A percentile compares a stretch with the other conserved stretches of the same genome.
These are phyloP conservation scores for Mycena crocata DNA, from an alignment of 768 basidiomycete species.

Conservation along the genomic window DNA sequence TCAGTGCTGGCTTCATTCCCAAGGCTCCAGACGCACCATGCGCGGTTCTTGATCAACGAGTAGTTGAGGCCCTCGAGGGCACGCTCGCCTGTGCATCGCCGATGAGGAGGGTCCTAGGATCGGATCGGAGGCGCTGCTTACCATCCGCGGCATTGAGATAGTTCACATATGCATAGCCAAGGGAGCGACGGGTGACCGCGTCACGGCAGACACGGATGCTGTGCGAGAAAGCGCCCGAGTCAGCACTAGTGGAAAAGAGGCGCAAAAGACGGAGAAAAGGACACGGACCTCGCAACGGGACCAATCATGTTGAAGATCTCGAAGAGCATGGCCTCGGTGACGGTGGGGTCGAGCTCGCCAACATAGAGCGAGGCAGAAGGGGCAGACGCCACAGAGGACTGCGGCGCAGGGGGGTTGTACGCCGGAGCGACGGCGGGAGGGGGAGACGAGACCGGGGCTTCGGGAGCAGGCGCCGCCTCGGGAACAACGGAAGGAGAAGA, in stretches of 20 bases:
- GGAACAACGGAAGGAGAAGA: constrained; percentile 67
- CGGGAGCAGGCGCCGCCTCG: constrained; percentile 65
- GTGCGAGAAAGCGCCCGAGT: constrained; percentile 23
- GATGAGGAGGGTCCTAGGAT: constrained; percentile 19
- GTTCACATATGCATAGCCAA: constrained; percentile 99
- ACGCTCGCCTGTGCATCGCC: constrained; percentile 78
- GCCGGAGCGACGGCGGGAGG: constrained; percentile 63
- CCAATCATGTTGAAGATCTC: constrained; percentile 99
- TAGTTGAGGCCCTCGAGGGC: constrained; percentile 99
- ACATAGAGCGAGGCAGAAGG: constrained; percentile 97
- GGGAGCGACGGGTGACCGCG: constrained; percentile 98
- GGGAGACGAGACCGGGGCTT: constrained; percentile 58
- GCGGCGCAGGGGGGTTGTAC: constrained; percentile 69
- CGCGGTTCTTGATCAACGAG: constrained; percentile 97
- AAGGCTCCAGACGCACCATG: constrained; percentile 74
- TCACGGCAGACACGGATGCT: constrained; percentile 99
- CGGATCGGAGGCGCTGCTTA: constrained; percentile 46
- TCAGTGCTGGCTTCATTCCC: not conserved
- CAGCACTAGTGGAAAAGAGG: constrained; percentile 16
- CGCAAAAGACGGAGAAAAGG: not conserved
- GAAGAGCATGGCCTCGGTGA: constrained; percentile 99
- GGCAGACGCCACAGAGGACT: constrained; percentile 67
- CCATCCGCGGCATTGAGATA: constrained; percentile 96
- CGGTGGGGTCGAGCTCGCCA: constrained; percentile 97
- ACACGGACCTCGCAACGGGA: constrained; percentile 92